Evolutionary conservation across 140 eudicot species (phyloP), one percentile per base, ranked within the genome.

Genomic region (Erigeron philadelphicus): DNA sequence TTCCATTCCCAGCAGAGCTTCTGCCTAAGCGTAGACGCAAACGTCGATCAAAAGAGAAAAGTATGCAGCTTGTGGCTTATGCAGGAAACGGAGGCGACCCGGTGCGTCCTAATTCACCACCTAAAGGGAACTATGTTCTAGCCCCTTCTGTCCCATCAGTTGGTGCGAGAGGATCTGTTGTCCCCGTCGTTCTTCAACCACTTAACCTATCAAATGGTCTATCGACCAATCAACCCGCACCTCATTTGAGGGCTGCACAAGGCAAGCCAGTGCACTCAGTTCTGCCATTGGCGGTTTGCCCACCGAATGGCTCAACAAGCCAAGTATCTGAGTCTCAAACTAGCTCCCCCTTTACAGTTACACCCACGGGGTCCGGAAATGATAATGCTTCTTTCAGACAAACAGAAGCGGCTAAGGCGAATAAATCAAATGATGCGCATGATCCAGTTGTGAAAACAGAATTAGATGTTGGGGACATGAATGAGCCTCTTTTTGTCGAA

Each of bases 121-220:
- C 78, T 9, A 72, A 79, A 70, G 81, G 84, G 4, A 78, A 75
- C 66, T 49, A 76, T 42, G 75, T 66, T 48, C 7, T 76, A 17
- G 70, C 71, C 41, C 71, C 88, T 1, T 66, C 78, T 9, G 85
- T 81, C 46, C 81, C 84, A 19, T 84, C 75, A 1, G 86, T 77
- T 64, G 95, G 89, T 41, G 80, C 71, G 5, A 77, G 95, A 81
- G 90, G 89, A 45, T 76, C 76, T 8, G 83, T 89, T 68, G 87
- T 81, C 61, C 96, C 98, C 35, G 96, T 83, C 56, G 75, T 83
- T 62, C 88, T 89, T 16, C 85, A 85, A 80, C 90, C 96, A 12
- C 68, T 70, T 25, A 84, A 72, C 71, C 10, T 68, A 44, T 64
- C 87, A 50, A 85, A 81, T 55, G 87, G 85, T 48, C 35, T 72